Evolutionary conservation across 306 rosid genomes (phyloP).

Genomic region (Trifolium dubium): DNA sequence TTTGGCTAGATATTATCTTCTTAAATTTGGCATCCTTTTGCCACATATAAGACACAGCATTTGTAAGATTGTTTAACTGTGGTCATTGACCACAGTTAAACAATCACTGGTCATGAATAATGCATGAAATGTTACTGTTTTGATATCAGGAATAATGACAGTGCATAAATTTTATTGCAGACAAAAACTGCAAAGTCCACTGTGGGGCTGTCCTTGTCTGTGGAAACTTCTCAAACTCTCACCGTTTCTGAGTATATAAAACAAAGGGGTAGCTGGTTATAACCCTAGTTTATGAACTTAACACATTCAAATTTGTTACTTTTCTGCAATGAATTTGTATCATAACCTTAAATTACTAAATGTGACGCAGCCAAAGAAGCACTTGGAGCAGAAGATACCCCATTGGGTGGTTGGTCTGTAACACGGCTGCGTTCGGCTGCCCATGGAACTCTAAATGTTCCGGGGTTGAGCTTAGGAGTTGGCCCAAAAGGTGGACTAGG

Average conservation of each 20-base stretch:
- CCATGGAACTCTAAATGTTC: constrained; percentile 88
- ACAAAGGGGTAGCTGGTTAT: constrained; percentile 70
- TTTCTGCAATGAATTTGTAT: constrained; percentile 24
- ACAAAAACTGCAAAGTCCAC: constrained; percentile 93
- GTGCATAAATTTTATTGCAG: constrained; percentile 53
- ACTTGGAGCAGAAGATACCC: constrained; percentile 98
- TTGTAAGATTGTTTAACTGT: constrained; percentile 31
- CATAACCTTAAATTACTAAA: constrained; percentile 34
- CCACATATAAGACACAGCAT: constrained; percentile 30
- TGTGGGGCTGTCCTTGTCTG: constrained; percentile 79
- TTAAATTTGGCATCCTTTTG: constrained; percentile 37
- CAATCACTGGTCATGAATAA: constrained; percentile 13
- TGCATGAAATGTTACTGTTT: constrained; percentile 19
- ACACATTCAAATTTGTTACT: constrained; percentile 29
- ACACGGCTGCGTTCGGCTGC: constrained; percentile 97
- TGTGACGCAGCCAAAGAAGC: constrained; percentile 83
- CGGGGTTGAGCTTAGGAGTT: constrained; percentile 90
- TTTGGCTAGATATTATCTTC: constrained; percentile 27
- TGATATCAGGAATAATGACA: constrained; percentile 34
- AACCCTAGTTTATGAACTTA: constrained; percentile 33
- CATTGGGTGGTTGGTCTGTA: constrained; percentile 95
- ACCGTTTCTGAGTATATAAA: constrained; percentile 75
- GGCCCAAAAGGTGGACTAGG: constrained; percentile 99
- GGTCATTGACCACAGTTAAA: too few relatives aligned
- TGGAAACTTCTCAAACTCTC: constrained; percentile 83